Evolutionary conservation across 371 early-diverging fungal genomes (phyloP).

Genomic region (Rhizoclosmatium hyalinum): DNA sequence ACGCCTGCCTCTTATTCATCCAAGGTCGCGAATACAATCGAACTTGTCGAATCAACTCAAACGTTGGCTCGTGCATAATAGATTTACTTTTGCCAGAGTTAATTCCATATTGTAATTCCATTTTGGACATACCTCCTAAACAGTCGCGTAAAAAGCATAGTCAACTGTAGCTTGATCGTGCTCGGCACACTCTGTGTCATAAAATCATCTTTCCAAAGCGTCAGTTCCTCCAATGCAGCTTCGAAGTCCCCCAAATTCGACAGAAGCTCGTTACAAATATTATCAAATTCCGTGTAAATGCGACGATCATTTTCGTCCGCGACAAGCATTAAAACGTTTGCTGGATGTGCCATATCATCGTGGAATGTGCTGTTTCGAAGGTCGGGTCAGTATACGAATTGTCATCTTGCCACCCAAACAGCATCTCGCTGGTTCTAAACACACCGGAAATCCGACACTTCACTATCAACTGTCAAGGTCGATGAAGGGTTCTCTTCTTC

Average conservation of each 20-base stretch:
- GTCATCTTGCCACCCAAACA: not conserved
- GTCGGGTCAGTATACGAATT: not conserved
- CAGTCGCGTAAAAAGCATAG: slow-evolving; percentile 51
- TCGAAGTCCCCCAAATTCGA: slow-evolving; percentile 51
- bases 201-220: slow-evolving; percentile 59
- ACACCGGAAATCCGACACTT: not conserved
- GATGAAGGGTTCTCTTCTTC: not conserved
- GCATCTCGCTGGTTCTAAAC: not conserved
- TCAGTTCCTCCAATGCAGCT: slow-evolving; percentile 55
- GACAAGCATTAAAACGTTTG: slow-evolving; percentile 38
- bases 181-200: slow-evolving; percentile 50
- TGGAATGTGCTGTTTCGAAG: slow-evolving; percentile 27
- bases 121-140: slow-evolving; percentile 45
- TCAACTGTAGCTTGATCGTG: slow-evolving; percentile 53
- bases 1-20: slow-evolving; percentile 44
- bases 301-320: slow-evolving; percentile 42
- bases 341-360: slow-evolving; percentile 44
- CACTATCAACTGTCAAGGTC: not conserved
- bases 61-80: slow-evolving; percentile 58
- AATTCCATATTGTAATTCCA: not conserved
- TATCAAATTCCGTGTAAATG: slow-evolving; percentile 48
- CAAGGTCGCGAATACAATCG: slow-evolving; percentile 54
- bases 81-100: slow-evolving; percentile 41
- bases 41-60: slow-evolving; percentile 58
- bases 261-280: slow-evolving; percentile 52